A percentile compares a stretch with the other conserved stretches of the same genome.
Conservation (phyloP, 176 grass and related monocot species). For the Alloteropsis semialata region DNA sequence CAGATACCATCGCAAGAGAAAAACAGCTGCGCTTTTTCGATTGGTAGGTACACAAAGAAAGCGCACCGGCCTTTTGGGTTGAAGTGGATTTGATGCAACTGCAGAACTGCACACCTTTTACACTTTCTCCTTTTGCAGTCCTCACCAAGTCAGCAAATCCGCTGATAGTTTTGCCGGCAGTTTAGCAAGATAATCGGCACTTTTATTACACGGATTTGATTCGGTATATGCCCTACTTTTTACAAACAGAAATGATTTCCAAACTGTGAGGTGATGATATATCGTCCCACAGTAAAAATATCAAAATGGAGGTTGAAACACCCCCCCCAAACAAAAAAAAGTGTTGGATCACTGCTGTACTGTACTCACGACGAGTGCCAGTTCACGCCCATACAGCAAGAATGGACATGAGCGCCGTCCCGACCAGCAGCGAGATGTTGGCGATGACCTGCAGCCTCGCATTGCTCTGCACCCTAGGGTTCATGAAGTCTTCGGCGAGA, state of each 20-base stretch:
- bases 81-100: not conserved
- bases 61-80: not conserved
- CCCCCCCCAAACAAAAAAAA: not conserved
- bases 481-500: constrained; percentile 61
- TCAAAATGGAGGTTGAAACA: no score
- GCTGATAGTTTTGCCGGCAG: not conserved
- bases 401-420: constrained; percentile 56
- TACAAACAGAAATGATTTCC: not conserved
- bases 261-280: not conserved
- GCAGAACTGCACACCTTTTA: no score
- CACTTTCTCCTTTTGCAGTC: not conserved
- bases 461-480: constrained; percentile 50
- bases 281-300: not conserved
- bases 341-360: not conserved
- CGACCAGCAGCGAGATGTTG: constrained; percentile 40
- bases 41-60: not conserved
- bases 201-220: not conserved
- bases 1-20: no score
- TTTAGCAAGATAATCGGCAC: not conserved
- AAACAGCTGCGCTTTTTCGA: not conserved
- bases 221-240: not conserved
- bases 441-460: constrained; percentile 47
- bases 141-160: not conserved
- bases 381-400: constrained; percentile 75
- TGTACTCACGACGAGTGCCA: not conserved